These are phyloP conservation scores for Cryomyces antarcticus DNA, from an alignment of 495 filamentous ascomycete genomes.

Conservation along the genomic window DNA sequence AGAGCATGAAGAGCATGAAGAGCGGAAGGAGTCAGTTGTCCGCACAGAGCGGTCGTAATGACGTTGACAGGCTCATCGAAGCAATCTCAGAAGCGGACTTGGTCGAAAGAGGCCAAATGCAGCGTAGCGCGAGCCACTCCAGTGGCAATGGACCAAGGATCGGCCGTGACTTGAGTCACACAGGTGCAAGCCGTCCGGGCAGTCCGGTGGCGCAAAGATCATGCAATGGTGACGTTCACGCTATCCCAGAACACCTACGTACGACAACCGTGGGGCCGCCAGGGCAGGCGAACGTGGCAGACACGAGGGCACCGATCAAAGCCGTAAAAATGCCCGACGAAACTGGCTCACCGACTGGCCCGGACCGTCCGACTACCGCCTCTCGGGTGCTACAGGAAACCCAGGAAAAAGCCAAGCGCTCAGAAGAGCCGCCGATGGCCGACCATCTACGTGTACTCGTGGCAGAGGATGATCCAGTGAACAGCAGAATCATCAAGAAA, in stretches of 20 bases:
- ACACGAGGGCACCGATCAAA: slow-evolving; percentile 22
- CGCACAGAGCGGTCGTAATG: slow-evolving; percentile 33
- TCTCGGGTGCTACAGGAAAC: slow-evolving; percentile 4
- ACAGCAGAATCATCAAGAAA: slow-evolving; percentile 73
- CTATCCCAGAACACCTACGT: neutral
- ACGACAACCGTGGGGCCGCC: slow-evolving; percentile 13
- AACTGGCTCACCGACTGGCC: slow-evolving; percentile 1
- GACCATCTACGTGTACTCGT: slow-evolving; percentile 47
- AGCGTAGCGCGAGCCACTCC: too few relatives aligned
- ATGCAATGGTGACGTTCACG: too few relatives aligned
- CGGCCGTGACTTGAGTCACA: too few relatives aligned
- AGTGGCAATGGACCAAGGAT: too few relatives aligned
- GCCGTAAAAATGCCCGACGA: slow-evolving; percentile 24
- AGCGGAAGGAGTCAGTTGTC: slow-evolving; percentile 24
- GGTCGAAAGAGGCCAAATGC: too few relatives aligned
- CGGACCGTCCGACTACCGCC: neutral
- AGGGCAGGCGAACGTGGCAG: slow-evolving; percentile 21
- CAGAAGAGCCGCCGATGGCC: slow-evolving; percentile 3
- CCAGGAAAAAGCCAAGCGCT: neutral
- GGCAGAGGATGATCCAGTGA: slow-evolving; percentile 87
- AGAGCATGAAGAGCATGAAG: too few relatives aligned
- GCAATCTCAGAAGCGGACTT: slow-evolving; percentile 41
- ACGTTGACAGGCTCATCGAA: slow-evolving; percentile 55
- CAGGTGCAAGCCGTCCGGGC: too few relatives aligned
- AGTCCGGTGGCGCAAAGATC: too few relatives aligned